Base-by-base conservation (phyloP, 257 asterid species). In the Nicotiana benthamiana region DNA sequence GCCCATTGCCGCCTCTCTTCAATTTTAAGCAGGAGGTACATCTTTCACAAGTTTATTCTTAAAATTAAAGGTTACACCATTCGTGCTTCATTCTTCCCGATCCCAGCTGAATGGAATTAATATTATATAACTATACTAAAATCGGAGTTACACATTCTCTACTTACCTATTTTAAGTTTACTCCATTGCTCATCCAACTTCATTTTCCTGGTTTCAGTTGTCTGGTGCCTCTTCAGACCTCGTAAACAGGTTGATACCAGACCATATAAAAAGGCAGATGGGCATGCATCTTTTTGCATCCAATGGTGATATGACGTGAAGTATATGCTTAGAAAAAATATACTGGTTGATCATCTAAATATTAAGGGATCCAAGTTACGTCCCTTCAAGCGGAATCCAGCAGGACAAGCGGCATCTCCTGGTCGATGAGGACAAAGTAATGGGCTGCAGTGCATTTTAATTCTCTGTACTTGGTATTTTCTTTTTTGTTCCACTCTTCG, bases 11-110 rank as follows among this genome's bases (percentile, higher is more conserved):
- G 6, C 93, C 96, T 75, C 90, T 95, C 22, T 95, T 95, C 84
- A 91, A 93, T 86, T 95, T 95, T 90, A 93, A 95, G 85, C 97
- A 91, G 83, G 99, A 95, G 97, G 98, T 93, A 82, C 34, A 1
- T 48, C 80, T 77, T 61, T 57, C 20, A 22, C 17, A 2, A 27
- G 34, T 52, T 79, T 43, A 10, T 48, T 77, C n/a, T 20, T 48
- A 10, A 20, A 40, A 22, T n/a, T 16, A 4, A 62, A 40, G 9
- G 36, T 27, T 36, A 0, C 3, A 24, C 53, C 3, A n/a, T 62
- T 51, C n/a, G 20, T 80, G 34, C 64, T 22, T 11, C 32, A 40
- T 53, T 26, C 30, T 64, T 76, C 46, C 59, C 0, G 15, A 70
- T 22, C 59, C 48, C 77, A 43, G 77, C 59, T 43, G 77, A 70